Evolutionary conservation across 768 basidiomycete genomes (phyloP).

Genomic region (Lactarius pseudohatsudake): DNA sequence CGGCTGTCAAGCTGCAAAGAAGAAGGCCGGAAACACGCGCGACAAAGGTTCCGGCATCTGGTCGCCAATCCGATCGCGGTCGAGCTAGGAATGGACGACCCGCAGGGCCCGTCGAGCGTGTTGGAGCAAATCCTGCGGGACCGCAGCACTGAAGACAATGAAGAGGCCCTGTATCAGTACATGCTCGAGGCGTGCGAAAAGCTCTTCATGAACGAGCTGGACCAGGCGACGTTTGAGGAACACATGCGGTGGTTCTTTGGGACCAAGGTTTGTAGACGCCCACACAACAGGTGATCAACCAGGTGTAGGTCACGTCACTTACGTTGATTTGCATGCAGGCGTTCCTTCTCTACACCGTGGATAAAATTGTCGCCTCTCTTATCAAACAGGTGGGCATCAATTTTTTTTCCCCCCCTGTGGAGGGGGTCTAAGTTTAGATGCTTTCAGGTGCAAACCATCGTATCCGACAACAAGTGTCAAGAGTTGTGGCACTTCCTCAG

Average conservation of each 20-base stretch:
- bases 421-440: conserved; percentile 2
- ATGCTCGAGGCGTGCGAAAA: conserved; percentile 89
- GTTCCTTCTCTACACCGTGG: conserved; percentile 89
- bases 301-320: background rate
- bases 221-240: conserved; percentile 91
- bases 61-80: conserved; percentile 80
- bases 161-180: conserved; percentile 82
- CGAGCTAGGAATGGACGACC: conserved; percentile 82
- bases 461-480: conserved; percentile 82
- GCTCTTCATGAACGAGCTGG: conserved; percentile 90
- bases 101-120: conserved; percentile 68
- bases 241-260: conserved; percentile 95
- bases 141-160: conserved; percentile 43
- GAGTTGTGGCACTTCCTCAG: conserved; percentile 80
- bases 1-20: conserved; percentile 85
- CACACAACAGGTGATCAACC: background rate
- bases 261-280: conserved; percentile 56
- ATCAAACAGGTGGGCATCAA: conserved; percentile 77
- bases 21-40: conserved; percentile 68
- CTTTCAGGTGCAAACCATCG: conserved; percentile 77
- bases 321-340: conserved; percentile 55
- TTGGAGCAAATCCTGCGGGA: conserved; percentile 65
- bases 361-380: conserved; percentile 85
- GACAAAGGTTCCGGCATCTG: conserved; percentile 61
- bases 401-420: background rate